A percentile compares a stretch with the other conserved stretches of the same genome.
These are phyloP conservation scores for Fagopyrum tataricum DNA, from an alignment of 148 eudicot genomes.

Conservation along the genomic window DNA sequence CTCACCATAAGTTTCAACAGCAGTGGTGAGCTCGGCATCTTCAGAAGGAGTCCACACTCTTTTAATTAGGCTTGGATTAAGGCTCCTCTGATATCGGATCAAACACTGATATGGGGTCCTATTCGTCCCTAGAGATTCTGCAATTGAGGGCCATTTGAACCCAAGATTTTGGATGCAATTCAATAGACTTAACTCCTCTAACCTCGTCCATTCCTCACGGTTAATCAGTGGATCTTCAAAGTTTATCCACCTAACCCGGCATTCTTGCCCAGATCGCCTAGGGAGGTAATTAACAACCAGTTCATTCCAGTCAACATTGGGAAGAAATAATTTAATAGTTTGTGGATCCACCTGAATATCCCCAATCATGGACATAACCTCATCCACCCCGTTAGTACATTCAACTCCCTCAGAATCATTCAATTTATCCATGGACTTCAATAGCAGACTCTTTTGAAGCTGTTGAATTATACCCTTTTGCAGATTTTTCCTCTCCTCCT, in stretches of 20 bases:
- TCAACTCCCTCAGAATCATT: slow-evolving; percentile 23
- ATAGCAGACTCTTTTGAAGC: slow-evolving; percentile 50
- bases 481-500: slow-evolving; percentile 48
- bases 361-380: slow-evolving; percentile 39
- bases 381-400: slow-evolving; percentile 34
- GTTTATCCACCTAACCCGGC: slow-evolving; percentile 85
- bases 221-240: slow-evolving; percentile 66
- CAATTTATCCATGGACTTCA: slow-evolving; percentile 31
- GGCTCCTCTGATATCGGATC: slow-evolving; percentile 81
- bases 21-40: slow-evolving; percentile 61
- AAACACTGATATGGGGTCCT: slow-evolving; percentile 90
- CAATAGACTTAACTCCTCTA: slow-evolving; percentile 70
- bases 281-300: slow-evolving; percentile 52
- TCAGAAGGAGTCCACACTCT: slow-evolving; percentile 83
- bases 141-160: slow-evolving; percentile 57
- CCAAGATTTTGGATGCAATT: slow-evolving; percentile 55
- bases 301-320: slow-evolving; percentile 73
- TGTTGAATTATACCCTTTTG: slow-evolving; percentile 75
- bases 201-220: slow-evolving; percentile 36
- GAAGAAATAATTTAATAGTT: slow-evolving; percentile 51
- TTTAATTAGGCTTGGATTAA: slow-evolving; percentile 68
- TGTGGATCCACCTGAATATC: slow-evolving; percentile 31
- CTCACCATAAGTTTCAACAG: slow-evolving; percentile 77
- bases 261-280: slow-evolving; percentile 71
- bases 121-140: slow-evolving; percentile 48